Base-by-base conservation (phyloP, 2,329 filamentous ascomycete genomes). In the Aspergillus japonicus region DNA sequence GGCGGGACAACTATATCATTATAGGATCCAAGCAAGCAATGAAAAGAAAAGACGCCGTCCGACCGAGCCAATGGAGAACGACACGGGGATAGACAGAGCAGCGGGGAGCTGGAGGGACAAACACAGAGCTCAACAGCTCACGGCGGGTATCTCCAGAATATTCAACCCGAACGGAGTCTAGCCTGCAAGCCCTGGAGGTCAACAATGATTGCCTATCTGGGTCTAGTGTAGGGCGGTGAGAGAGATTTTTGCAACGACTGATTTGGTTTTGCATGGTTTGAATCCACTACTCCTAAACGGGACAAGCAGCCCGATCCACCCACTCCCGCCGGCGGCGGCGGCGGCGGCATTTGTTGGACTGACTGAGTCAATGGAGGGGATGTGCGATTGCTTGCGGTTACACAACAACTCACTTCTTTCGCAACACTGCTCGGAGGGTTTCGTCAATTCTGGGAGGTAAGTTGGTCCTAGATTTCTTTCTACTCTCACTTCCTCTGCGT, bases 1-100 rank as follows among this genome's bases (percentile, higher is more conserved):
- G 72, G 71, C 68, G 63, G 63, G 66, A 67, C 72, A 71, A 68
- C 61, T 75, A 77, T 74, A 76, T 75, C 76, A 78, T 79, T 69
- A 71, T 75, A 73, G 59, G 29, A 59, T 56, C 59, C 39, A 61
- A 55, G 26, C 58, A 50, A 23, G 61, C 65, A 57, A 62, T 54
- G 57, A 54, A 31, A 52, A 56, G 52, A 12, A 16, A 21, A 57
- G 47, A 50, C 47, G 57, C 51, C 42, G 61, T 39, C 26, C 26
- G 21, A 21, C 53, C 58, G 55, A 52, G 50, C 16, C 54, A 39
- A 57, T 23, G 31, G 39, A 47, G 19, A 47, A 16, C 31, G 39
- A 47, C 52, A 35, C 52, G 39, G 52, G 21, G 52, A 19, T 47
- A 39, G 53, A 48, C 54, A 49, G 26, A 29, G 47, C 33, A 54